Evolutionary conservation across 2,329 filamentous ascomycete species (phyloP), one percentile per base, ranked within the genome.

Genomic region (Sphaerulina vaccinii): DNA sequence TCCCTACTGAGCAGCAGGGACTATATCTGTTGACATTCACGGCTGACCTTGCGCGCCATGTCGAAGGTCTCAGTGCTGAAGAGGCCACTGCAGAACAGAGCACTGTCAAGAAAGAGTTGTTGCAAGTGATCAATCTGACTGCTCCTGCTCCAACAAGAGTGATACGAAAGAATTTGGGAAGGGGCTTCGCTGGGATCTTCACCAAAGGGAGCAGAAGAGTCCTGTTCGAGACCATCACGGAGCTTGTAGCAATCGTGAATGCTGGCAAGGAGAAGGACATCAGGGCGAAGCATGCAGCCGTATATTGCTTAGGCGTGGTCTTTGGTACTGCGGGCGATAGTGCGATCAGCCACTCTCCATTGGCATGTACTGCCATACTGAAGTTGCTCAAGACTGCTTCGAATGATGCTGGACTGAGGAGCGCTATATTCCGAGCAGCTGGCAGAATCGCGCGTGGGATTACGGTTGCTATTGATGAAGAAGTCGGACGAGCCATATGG

Each of bases 261-360:
- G 80, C 80, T 41, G 83, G 86, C 16, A 96, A 95, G 70, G 91
- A 96, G 52, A 84, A 83, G 60, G 90, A 96, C 63, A 70, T 87
- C 45, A 84, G 85, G 64, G 81, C 84, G 3, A 95, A 89, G 71
- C 91, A 96, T 79, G 90, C 90, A 5, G 92, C 92, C 18, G 86
- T 88, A 33, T 83, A 86, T 67, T 95, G 90, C 66, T 70, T 99
- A 61, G 93, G 93, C 24, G 86, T 93, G 65, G 83, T 97, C 27
- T 97, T 91, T 71, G 88, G 86, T 52, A 83, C 87, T n/a, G 92
- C 92, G 2, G 93, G 93, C 48, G 93, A 97, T 70, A 96, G 92
- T 70, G 90, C 88, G 42, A 88, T 95, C 69, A 85, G 86, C 57
- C 75, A 96, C 54, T 89, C 93, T 55, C 84, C 85, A 50, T 73